These are phyloP conservation scores for Xylaria sp. DNA, from an alignment of 2,329 filamentous ascomycete species.

Conservation along the genomic window DNA sequence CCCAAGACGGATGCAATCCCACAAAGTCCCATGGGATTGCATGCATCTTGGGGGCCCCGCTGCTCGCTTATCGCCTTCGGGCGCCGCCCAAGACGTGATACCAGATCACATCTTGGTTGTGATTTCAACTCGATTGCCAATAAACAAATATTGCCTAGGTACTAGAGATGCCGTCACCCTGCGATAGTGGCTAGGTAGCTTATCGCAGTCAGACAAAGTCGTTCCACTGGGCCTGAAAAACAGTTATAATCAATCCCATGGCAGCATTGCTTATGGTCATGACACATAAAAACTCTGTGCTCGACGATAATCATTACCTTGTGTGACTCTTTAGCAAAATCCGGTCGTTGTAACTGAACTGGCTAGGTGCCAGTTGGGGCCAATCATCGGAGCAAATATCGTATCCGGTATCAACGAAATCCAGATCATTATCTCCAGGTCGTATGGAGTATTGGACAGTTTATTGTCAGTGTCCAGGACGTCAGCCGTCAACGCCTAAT, in stretches of 20 bases:
- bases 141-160: constrained; percentile 38
- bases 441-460: constrained; percentile 43
- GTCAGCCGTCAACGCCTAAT: constrained; percentile 40
- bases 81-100: constrained; percentile 31
- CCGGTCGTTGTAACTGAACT: constrained; percentile 11
- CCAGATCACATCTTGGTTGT: constrained; percentile 41
- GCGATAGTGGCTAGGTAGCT: constrained; percentile 6
- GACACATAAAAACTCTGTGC: constrained; percentile 11
- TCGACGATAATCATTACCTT: neutral
- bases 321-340: neutral
- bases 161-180: constrained; percentile 20
- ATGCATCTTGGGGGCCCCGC: constrained; percentile 3
- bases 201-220: constrained; percentile 12
- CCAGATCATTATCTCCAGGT: constrained; percentile 36
- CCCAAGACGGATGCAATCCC: neutral
- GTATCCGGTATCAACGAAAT: constrained; percentile 15
- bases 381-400: constrained; percentile 3
- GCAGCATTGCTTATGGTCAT: constrained; percentile 20
- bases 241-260: constrained; percentile 30
- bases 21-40: too few species aligned
- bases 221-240: constrained; percentile 20
- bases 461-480: constrained; percentile 52
- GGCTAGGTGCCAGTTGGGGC: neutral
- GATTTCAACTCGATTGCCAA: constrained; percentile 44
- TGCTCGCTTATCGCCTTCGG: constrained; percentile 7